Evolutionary conservation across 805 yeast genomes (phyloP), one percentile per base, ranked within the genome.

Genomic region (Phaffomyces opuntiae): DNA sequence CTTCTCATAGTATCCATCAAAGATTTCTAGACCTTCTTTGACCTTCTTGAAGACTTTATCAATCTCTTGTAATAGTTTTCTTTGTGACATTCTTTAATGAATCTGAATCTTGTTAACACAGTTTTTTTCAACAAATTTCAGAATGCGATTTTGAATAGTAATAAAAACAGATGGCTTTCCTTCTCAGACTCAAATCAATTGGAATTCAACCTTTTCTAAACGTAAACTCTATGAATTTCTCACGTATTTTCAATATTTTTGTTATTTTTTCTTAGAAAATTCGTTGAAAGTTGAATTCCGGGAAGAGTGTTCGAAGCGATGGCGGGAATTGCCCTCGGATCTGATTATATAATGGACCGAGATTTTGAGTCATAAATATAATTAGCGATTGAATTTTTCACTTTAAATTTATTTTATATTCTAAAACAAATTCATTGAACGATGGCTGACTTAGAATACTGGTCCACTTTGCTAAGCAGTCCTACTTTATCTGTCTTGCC

Each of bases 31-130:
- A 9, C 99, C 99, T 69, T 91, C 99, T 47, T 81, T 78, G 45
- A 93, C 95, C 65, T 93, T 88, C 65, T 88, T 88, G 68, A 85
- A 77, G 58, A 90, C 88, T 61, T 90, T 87, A 67, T 91, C 99
- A 62, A 93, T 87, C 72, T 91, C 97, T 66, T 72, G 77, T 45
- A 70, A 69, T 40, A 72, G 52, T 50, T 72, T 72, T 54, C 76
- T 66, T 54, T 69, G 74, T 19, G 76, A 70, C 77, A 72, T 72
- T 14, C 8, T 25, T 14, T 29, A 24, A n/a, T 36, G 14, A 12
- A 12, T 36, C 9, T 11, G 12, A 12, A 5, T 11, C 13, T 29
- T 11, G 31, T 29, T 29, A 29, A 6, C 13, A 9, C 16, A 36
- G n/a, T 17, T 36, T 16, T 21, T 36, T 17, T 5, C 21, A 21